Evolutionary conservation across 306 rosid species (phyloP).

Genomic region (Luffa aegyptiaca): DNA sequence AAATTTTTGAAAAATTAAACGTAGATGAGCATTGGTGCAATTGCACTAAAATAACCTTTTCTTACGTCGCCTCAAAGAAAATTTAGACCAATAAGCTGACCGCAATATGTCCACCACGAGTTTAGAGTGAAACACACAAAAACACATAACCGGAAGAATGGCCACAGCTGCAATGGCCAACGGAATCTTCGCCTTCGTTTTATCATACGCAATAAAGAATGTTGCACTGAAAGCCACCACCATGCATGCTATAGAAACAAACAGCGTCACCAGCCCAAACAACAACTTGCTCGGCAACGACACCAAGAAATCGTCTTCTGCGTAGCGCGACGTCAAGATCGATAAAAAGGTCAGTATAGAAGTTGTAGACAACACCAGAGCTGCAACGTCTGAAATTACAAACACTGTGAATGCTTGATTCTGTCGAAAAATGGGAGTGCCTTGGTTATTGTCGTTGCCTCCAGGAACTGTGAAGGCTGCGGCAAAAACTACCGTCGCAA

Average conservation of each 20-base stretch:
- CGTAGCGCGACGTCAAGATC: background rate
- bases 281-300: background rate
- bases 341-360: background rate
- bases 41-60: background rate
- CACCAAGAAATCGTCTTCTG: background rate
- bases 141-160: background rate
- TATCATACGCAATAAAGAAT: background rate
- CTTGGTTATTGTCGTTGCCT: background rate
- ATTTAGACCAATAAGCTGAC: background rate
- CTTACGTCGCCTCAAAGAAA: background rate
- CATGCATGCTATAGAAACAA: background rate
- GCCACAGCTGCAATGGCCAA: background rate
- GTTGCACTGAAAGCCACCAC: conserved; percentile 1
- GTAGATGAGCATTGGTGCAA: background rate
- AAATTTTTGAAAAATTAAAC: background rate
- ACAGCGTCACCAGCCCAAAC: background rate
- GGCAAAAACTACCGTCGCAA: background rate
- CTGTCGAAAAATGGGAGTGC: background rate
- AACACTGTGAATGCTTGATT: background rate
- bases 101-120: background rate
- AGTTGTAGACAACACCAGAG: background rate
- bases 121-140: background rate
- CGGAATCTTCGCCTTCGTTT: background rate
- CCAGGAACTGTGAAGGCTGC: background rate
- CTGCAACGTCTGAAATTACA: background rate